Base-by-base conservation (phyloP, 331 rosid genomes). In the Malus hybrid region DNA sequence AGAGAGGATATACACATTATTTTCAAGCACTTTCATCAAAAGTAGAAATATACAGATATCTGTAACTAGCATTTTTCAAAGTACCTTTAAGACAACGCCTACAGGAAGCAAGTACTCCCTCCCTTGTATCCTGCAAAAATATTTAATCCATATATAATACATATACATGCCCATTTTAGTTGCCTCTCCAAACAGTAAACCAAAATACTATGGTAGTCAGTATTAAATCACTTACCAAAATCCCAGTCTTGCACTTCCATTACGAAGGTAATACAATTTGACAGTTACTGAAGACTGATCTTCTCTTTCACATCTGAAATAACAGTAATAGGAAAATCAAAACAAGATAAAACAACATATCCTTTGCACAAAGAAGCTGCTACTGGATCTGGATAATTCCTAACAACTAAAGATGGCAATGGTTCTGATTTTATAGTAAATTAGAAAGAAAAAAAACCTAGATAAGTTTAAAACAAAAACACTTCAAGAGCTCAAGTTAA, bases 221-320 rank as follows among this genome's bases (percentile, higher is more conserved):
- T 66, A 68, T 72, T 32, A 68, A 63, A 71, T 62, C 66, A 70
- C 91, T 84, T 88, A 94, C 99, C 99, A 94, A 82, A 92, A 85
- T 78, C 99, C 97, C 67, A 94, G 81, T 75, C 99, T 90, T 72
- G 99, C 99, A 77, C 97, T 94, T 77, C 97, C 97, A 68, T 83
- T 92, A 46, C 83, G 86, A 84, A 94, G 91, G 80, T 94, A 92
- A 84, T 94, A 92, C 79, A 94, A 69, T 82, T 78, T 90, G 39
- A 94, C 77, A 18, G 97, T 63, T 60, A 92, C 79, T 3, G 99
- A 81, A 10, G 99, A 85, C 78, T 90, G 97, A 77, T 94, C 95
- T 77, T 83, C 89, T 89, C 99, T 89, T 61, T 78, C 92, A 78
- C 97, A 90, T 87, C 99, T 94, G 84, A 61, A 36, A 42, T 56